Evolutionary conservation across 176 grass and related monocot species (phyloP).

Genomic region (Hyparrhenia diplandra): DNA sequence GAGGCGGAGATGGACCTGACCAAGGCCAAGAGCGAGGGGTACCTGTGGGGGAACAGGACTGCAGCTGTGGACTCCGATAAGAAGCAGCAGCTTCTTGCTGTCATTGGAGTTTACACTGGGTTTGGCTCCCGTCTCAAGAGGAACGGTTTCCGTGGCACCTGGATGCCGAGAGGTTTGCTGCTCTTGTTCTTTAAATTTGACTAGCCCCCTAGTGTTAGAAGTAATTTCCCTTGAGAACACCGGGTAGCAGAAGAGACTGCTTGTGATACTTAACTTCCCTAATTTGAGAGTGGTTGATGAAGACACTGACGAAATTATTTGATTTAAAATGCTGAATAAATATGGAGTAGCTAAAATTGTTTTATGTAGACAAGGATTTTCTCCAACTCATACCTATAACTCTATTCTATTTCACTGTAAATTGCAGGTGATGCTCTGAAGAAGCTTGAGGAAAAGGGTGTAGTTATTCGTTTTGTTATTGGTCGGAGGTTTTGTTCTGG

Average conservation of each 20-base stretch:
- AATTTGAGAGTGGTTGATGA: not conserved
- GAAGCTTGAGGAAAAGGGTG: conserved; percentile 89
- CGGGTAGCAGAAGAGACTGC: not conserved
- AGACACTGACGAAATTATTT: not conserved
- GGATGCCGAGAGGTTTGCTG: conserved; percentile 89
- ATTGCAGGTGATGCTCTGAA: conserved; percentile 80
- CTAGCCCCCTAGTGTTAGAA: not conserved
- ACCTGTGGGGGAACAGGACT: conserved; percentile 66
- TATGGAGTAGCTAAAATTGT: not conserved
- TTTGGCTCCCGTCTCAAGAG: conserved; percentile 89
- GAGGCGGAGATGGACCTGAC: conserved; percentile 93
- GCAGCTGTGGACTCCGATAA: conserved; percentile 20
- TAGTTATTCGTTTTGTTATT: conserved; percentile 93
- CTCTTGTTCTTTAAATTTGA: not conserved
- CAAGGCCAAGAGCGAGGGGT: conserved; percentile 84
- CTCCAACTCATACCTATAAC: conserved; percentile 5
- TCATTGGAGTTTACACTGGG: conserved; percentile 95
- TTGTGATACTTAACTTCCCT: not conserved
- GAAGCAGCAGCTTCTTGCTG: conserved; percentile 64
- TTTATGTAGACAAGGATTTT: not conserved
- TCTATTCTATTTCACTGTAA: conserved; percentile 27
- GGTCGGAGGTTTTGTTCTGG: conserved; percentile 76
- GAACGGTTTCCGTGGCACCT: conserved; percentile 77
- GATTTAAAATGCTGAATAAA: not conserved
- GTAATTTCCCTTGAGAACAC: not conserved